Evolutionary conservation across 371 early-diverging fungal genomes (phyloP), one percentile per base, ranked within the genome.

Genomic region (Lichtheimia ornata): DNA sequence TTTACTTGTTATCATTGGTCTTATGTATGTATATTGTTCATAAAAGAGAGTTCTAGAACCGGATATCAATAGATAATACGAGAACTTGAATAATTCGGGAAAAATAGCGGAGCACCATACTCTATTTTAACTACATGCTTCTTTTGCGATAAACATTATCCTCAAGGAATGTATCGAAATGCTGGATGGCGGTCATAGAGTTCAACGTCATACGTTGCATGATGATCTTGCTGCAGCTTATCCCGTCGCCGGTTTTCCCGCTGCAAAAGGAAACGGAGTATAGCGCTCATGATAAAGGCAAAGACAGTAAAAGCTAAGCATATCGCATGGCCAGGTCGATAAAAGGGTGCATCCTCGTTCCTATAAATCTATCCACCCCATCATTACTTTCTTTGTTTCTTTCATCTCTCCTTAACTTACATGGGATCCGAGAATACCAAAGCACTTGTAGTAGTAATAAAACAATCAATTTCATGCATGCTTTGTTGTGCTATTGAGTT

Each of bases 341-440:
- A 89, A 44, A 65, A 49, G 2, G 87, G 88, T 13, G 77, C 84
- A 63, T 90, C 89, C 17, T 75, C 61, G 7, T 71, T 74, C 25
- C 84, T 73, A 62, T 90, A 91, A 12, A 78, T 67, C 51, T 85
- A 87, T 13, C 86, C 84, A 11, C 81, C 82, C n/a, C 47, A 18
- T 22, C 2, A 6, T 47, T 47, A 35, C 35, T 17, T 2, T 18
- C 47, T 22, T 47, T 47, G 47, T 47, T 47, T 18, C 5, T 18
- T 47, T 45, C 47, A 47, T 2, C 1, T 17, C 47, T 28, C 11
- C 35, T 11, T 35, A 11, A 35, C 35, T 47, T 47, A 47, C 47
- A 22, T 47, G n/a, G 11, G 47, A 47, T 17, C 47, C 47, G 6
- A 47, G 47, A 22, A 47, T 47, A 47, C 47, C 22, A 47, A 47